Conservation (phyloP, 768 basidiomycete genomes). For the Suillus lakei region DNA sequence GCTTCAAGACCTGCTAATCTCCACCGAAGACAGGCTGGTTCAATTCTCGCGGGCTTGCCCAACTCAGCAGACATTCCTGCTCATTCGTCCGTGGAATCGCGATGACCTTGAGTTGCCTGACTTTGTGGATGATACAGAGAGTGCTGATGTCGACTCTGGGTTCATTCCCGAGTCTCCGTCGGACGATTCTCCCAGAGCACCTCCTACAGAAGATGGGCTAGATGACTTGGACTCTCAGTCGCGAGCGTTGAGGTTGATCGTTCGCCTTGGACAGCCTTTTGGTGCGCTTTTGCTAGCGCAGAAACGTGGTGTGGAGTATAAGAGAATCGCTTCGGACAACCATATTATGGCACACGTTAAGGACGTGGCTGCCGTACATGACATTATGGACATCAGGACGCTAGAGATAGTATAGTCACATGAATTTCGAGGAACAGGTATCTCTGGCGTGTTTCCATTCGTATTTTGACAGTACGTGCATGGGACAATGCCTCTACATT, state of each 20-base stretch:
- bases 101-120: background rate
- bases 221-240: background rate
- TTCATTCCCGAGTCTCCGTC: background rate
- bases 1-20: too few species aligned
- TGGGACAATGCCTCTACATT: background rate
- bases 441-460: background rate
- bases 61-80: background rate
- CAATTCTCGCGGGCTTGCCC: background rate
- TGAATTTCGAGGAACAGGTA: background rate
- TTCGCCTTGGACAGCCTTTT: background rate
- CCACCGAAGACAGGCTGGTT: background rate
- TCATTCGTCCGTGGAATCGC: background rate
- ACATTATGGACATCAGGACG: background rate
- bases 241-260: background rate
- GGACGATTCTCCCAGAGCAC: background rate
- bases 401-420: background rate
- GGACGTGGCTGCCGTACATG: background rate
- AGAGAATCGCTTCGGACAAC: background rate
- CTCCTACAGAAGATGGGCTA: background rate
- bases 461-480: background rate
- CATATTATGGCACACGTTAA: background rate
- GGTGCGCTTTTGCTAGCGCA: background rate
- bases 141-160: too few species aligned
- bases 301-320: background rate
- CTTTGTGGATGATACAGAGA: background rate